Percentiles rank a stretch among this genome's conserved stretches.
Conservation (phyloP, 2,329 filamentous ascomycete species). For the Pyrenochaeta sp. region DNA sequence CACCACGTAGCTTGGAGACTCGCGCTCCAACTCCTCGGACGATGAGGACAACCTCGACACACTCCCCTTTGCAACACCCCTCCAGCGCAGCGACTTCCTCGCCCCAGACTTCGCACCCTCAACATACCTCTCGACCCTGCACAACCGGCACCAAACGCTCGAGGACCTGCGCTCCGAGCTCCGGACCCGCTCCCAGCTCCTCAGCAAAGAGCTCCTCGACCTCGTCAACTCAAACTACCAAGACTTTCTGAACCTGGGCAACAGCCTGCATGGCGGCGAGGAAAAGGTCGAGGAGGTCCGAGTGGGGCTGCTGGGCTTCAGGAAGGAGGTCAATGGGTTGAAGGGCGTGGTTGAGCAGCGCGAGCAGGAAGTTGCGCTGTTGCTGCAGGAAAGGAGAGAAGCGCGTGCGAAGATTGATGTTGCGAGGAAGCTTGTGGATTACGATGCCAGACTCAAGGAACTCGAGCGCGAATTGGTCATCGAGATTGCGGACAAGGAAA, state of each 20-base stretch:
- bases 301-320: constrained; percentile 85
- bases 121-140: constrained; percentile 80
- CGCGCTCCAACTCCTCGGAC: constrained; percentile 15
- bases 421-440: constrained; percentile 69
- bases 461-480: constrained; percentile 71
- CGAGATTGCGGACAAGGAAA: constrained; percentile 34
- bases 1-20: constrained; percentile 19
- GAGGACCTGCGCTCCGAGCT: constrained; percentile 90
- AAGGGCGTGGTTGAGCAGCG: constrained; percentile 70
- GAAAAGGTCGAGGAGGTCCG: constrained; percentile 90
- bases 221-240: constrained; percentile 96
- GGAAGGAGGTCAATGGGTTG: constrained; percentile 79
- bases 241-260: constrained; percentile 84
- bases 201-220: constrained; percentile 88
- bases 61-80: constrained; percentile 86
- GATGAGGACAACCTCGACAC: constrained; percentile 69
- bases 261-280: constrained; percentile 83
- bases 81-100: constrained; percentile 85
- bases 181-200: constrained; percentile 77
- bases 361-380: constrained; percentile 66
- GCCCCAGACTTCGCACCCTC: constrained; percentile 77
- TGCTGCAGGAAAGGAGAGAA: constrained; percentile 75
- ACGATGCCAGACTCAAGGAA: constrained; percentile 67
- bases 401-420: constrained; percentile 70
- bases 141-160: constrained; percentile 91